Conservation (phyloP, 257 asterid genomes). For the Capsicum rhomboideum region DNA sequence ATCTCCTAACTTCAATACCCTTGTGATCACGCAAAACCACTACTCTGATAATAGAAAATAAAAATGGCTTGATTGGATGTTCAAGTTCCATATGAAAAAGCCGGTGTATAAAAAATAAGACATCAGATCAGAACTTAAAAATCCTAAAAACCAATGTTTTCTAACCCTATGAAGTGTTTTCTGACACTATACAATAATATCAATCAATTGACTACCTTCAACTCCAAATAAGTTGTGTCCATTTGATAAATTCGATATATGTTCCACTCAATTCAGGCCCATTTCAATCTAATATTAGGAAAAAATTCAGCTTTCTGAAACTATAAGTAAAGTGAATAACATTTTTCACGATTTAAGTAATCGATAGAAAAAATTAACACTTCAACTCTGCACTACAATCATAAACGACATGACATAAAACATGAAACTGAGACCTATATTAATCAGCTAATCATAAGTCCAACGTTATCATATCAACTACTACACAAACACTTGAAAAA, state of each 20-base stretch:
- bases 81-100: neutral
- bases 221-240: neutral
- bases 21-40: neutral
- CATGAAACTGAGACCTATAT: neutral
- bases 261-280: neutral
- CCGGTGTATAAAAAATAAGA: neutral
- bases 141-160: neutral
- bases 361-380: neutral
- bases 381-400: neutral
- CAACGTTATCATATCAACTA: neutral
- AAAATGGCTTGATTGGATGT: neutral
- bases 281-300: neutral
- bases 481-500: neutral
- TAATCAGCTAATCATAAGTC: neutral
- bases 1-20: neutral
- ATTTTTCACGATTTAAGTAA: neutral
- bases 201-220: neutral
- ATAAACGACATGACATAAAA: neutral
- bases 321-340: neutral
- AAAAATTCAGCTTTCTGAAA: neutral
- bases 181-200: neutral
- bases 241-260: neutral
- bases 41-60: neutral
- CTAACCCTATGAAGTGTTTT: neutral
- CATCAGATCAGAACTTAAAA: neutral